Evolutionary conservation across 805 yeast species (phyloP).

Genomic region (Candida chilensis): DNA sequence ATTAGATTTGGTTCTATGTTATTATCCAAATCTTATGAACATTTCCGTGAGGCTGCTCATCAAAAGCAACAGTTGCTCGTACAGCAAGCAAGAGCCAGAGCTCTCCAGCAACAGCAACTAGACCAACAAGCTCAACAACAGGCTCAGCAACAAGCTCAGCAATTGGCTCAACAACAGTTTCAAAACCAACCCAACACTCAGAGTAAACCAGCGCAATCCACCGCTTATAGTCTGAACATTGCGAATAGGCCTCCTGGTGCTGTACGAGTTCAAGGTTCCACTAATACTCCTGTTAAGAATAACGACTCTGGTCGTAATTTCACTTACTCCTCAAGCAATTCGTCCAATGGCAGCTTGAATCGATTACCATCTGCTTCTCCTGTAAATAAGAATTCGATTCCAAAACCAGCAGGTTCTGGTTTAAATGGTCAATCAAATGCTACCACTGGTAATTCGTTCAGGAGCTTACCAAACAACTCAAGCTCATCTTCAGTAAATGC

Average conservation of each 20-base stretch:
- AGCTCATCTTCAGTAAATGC: neutral
- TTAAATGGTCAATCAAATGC: neutral
- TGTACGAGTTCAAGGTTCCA: neutral
- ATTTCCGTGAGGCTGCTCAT: slow-evolving; percentile 64
- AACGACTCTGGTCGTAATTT: neutral
- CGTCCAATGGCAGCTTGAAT: no score
- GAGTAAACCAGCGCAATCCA: neutral
- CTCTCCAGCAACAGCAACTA: slow-evolving; percentile 27
- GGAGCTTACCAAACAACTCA: neutral
- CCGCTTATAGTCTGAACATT: neutral
- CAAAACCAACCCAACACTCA: slow-evolving; percentile 1
- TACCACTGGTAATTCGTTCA: neutral
- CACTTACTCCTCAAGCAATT: neutral
- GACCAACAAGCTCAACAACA: slow-evolving; percentile 5
- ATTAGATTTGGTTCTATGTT: slow-evolving; percentile 90
- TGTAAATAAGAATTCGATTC: neutral
- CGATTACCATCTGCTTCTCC: no score
- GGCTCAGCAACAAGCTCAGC: slow-evolving; percentile 3
- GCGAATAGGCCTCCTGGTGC: neutral
- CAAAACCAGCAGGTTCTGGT: slow-evolving; percentile 1
- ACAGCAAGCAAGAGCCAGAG: slow-evolving; percentile 41
- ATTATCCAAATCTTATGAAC: slow-evolving; percentile 77
- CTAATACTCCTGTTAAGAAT: neutral
- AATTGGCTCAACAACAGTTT: slow-evolving; percentile 3
- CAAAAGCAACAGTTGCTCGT: slow-evolving; percentile 45